These are phyloP conservation scores for Gigaspora rosea DNA, from an alignment of 192 early-diverging fungal genomes.

Conservation along the genomic window DNA sequence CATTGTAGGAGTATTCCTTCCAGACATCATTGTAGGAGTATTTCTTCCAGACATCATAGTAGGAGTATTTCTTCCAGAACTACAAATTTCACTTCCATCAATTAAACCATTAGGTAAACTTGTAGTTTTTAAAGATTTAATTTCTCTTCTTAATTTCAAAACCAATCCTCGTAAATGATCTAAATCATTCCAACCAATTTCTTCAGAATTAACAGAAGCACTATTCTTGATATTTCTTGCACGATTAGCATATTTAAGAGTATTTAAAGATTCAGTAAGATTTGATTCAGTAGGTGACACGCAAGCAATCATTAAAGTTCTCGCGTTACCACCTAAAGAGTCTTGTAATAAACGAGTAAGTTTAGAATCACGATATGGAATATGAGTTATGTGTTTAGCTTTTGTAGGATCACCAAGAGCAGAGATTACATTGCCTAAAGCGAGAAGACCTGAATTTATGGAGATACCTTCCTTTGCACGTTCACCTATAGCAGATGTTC, in stretches of 20 bases:
- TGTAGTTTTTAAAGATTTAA: conserved; percentile 45
- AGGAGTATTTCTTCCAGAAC: too few relatives aligned
- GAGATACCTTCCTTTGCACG: conserved; percentile 94
- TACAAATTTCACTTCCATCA: too few relatives aligned
- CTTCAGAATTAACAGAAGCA: conserved; percentile 76
- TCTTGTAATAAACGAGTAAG: conserved; percentile 97
- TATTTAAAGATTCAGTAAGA: conserved; percentile 89
- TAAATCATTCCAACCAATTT: conserved; percentile 61
- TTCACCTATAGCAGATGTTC: conserved; percentile 90
- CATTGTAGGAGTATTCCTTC: conserved; percentile 33
- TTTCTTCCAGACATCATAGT: background rate
- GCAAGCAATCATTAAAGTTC: conserved; percentile 95
- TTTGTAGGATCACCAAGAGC: conserved; percentile 84
- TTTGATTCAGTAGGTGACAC: conserved; percentile 85
- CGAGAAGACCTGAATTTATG: conserved; percentile 95
- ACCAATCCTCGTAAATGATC: conserved; percentile 67
- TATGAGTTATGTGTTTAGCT: conserved; percentile 62
- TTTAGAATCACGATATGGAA: conserved; percentile 98
- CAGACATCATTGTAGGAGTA: conserved; percentile 2
- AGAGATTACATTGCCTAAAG: conserved; percentile 97
- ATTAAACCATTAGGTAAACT: background rate
- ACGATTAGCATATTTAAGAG: conserved; percentile 93
- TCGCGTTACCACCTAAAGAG: conserved; percentile 91
- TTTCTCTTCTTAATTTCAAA: conserved; percentile 60
- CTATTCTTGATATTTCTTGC: conserved; percentile 95